A percentile compares a stretch with the other conserved stretches of the same genome.
Evolutionary conservation across 805 yeast genomes (phyloP).

Genomic region (Clavispora fructus): DNA sequence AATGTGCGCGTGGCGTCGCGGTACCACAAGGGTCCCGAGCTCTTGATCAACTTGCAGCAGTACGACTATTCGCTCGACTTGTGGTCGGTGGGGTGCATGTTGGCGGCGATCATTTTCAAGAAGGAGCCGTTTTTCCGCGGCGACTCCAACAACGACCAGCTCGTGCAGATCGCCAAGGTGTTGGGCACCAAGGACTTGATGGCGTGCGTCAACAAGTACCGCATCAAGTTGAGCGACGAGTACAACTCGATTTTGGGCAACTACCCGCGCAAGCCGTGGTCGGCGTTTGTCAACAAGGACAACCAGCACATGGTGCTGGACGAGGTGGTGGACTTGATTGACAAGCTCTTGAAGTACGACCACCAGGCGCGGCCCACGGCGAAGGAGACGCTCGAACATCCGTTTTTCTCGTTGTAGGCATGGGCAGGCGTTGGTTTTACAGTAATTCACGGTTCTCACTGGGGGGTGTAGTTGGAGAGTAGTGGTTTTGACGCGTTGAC

Average conservation of each 20-base stretch:
- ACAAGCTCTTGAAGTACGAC: constrained; percentile 74
- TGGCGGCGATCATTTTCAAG: constrained; percentile 85
- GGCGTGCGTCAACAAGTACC: constrained; percentile 65
- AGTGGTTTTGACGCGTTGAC: too few species aligned
- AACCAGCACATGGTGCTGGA: constrained; percentile 61
- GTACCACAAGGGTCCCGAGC: constrained; percentile 90
- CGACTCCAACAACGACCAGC: constrained; percentile 82
- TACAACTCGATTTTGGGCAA: constrained; percentile 66
- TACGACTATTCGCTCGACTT: constrained; percentile 89
- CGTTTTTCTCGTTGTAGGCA: constrained; percentile 24
- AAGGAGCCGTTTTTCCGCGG: constrained; percentile 94
- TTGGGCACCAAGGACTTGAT: constrained; percentile 79
- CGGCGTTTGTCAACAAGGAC: constrained; percentile 60
- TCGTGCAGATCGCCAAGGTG: constrained; percentile 83
- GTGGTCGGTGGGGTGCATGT: constrained; percentile 93
- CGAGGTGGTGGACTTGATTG: constrained; percentile 78
- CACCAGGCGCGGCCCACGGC: constrained; percentile 88
- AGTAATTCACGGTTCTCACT: not conserved
- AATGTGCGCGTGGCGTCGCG: constrained; percentile 93
- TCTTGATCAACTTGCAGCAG: constrained; percentile 76
- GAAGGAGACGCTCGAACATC: constrained; percentile 77
- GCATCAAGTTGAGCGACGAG: constrained; percentile 64
- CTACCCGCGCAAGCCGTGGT: constrained; percentile 85
- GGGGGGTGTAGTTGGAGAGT: not conserved
- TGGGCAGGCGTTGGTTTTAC: not conserved